These are phyloP conservation scores for Globomyces pollinis-pini DNA, from an alignment of 192 early-diverging fungal genomes.

Conservation along the genomic window DNA sequence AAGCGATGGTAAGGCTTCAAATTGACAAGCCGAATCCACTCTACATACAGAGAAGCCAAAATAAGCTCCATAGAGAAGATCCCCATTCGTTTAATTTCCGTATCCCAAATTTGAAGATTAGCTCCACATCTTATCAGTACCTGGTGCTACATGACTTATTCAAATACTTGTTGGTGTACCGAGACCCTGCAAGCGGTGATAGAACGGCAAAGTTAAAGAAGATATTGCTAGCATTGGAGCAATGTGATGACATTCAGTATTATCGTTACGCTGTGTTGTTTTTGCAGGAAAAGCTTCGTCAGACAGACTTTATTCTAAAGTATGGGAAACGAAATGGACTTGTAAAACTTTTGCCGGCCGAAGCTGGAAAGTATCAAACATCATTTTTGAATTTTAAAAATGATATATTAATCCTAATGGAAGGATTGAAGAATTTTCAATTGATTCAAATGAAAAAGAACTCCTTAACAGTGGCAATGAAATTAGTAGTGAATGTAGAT, in stretches of 20 bases:
- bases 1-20: conserved; percentile 44
- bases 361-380: background rate
- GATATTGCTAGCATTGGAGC: conserved; percentile 71
- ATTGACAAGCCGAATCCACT: conserved; percentile 64
- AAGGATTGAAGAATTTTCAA: conserved; percentile 52
- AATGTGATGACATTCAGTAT: conserved; percentile 55
- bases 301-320: conserved; percentile 24
- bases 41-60: conserved; percentile 41
- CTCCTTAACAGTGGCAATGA: conserved; percentile 47
- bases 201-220: conserved; percentile 63
- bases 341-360: conserved; percentile 2
- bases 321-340: conserved; percentile 8
- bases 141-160: conserved; percentile 64
- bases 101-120: conserved; percentile 67
- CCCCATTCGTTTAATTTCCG: conserved; percentile 61
- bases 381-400: conserved; percentile 24
- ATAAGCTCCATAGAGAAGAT: conserved; percentile 17
- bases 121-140: conserved; percentile 71
- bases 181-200: conserved; percentile 69
- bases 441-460: conserved; percentile 42
- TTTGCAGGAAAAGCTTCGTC: conserved; percentile 55
- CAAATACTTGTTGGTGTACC: conserved; percentile 72
- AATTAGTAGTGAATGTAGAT: conserved; percentile 44
- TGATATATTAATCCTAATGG: conserved; percentile 67
- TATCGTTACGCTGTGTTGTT: conserved; percentile 43